These are phyloP conservation scores for Yarrowia sp. DNA, from an alignment of 805 yeast genomes.

Conservation along the genomic window DNA sequence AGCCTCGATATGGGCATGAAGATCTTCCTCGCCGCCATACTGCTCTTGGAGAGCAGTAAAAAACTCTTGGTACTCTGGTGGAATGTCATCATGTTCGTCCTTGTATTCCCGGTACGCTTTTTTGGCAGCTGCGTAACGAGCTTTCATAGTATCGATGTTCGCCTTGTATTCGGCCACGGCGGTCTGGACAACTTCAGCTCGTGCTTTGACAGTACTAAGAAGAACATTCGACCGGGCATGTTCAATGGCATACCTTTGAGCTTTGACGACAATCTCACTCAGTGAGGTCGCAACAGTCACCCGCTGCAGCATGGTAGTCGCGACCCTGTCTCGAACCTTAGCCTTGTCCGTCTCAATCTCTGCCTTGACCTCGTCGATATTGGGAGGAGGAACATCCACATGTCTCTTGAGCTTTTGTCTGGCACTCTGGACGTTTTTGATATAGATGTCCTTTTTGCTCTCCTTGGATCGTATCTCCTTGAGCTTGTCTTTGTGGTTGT, in stretches of 20 bases:
- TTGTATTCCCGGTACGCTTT: background rate
- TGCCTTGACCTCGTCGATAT: too few species aligned
- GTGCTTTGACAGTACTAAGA: too few species aligned
- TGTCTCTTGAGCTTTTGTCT: background rate
- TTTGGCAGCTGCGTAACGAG: background rate
- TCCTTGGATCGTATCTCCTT: background rate
- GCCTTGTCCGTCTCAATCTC: background rate
- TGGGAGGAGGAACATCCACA: background rate
- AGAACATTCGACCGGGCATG: background rate
- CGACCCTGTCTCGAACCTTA: background rate
- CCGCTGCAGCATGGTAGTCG: background rate
- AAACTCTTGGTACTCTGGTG: background rate
- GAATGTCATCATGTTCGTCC: background rate
- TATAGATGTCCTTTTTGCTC: background rate
- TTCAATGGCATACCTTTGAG: background rate
- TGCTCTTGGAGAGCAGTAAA: background rate
- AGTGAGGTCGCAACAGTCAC: background rate
- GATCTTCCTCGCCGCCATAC: background rate
- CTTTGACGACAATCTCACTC: background rate
- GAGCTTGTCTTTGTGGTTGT: background rate
- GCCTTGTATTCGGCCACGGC: background rate
- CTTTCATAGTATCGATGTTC: background rate
- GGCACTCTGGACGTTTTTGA: background rate
- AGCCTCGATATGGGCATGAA: background rate
- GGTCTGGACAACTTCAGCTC: background rate